Evolutionary conservation across 768 basidiomycete genomes (phyloP), one percentile per base, ranked within the genome.

Genomic region (Holtermannia corniformis): DNA sequence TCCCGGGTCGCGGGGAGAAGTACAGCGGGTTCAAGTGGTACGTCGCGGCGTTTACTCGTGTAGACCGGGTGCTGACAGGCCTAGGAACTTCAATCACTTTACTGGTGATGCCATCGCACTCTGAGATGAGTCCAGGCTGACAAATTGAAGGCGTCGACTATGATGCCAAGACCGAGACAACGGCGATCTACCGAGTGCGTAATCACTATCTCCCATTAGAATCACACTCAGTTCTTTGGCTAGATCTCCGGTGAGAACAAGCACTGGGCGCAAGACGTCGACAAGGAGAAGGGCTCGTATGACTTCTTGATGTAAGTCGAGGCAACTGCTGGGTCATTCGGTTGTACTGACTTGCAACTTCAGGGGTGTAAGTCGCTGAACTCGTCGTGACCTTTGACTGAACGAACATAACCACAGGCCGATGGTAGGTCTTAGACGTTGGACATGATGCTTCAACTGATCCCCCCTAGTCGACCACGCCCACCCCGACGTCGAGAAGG

Each of bases 141-240:
- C n/a, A n/a, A n/a, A n/a, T n/a, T n/a, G n/a, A n/a, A n/a, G 90
- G 90, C 14, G 74, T 92, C 13, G 91, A 93, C 63, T 92, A 82
- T 79, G 89, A 95, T 65, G 77, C 85, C 3, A 76, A 77, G 44
- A 79, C 83, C 16, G 77, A 73, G 52, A 79, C 78, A 11, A 79
- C 78, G 41, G 65, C 63, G 11, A 67, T 95, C 25, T 93, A 79
- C 73, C 81, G 48, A 7, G 32, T 37, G 57, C 52, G 58, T 64
- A n/a, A n/a, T n/a, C n/a, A n/a, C n/a, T n/a, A n/a, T n/a, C n/a
- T n/a, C n/a, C n/a, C n/a, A n/a, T n/a, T n/a, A n/a, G n/a, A n/a
- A n/a, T n/a, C n/a, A n/a, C n/a, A n/a, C n/a, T n/a, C n/a, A n/a
- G n/a, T n/a, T n/a, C n/a, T n/a, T 63, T 49, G 65, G 61, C 54